Base-by-base conservation (phyloP, 192 early-diverging fungal genomes). In the Podila clonocystis region DNA sequence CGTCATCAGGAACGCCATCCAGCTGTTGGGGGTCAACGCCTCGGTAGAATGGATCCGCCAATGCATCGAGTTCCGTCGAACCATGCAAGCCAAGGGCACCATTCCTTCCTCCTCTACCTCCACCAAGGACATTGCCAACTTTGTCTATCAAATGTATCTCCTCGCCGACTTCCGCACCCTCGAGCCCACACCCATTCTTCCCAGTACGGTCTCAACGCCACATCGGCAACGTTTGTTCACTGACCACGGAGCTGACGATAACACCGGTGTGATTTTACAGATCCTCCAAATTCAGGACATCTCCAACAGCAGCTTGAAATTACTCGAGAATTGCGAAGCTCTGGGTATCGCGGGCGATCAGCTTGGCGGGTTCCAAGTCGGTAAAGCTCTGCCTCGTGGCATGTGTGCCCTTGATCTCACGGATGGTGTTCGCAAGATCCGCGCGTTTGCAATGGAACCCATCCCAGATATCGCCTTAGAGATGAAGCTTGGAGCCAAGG, bases 401-500 rank as follows among this genome's bases (percentile, higher is more conserved):
- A 68, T 65, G 29, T 63, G 66, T 22, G 13, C 33, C 11, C n/a
- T 80, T 62, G 71, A 71, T 50, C 26, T 80, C 20, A 80, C 77
- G 2, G 77, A 80, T 28, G 77, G 77, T 9, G 62, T 73, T 5
- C 41, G 77, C 8, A 65, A 69, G 58, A 64, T 72, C 45, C 61
- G 34, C 20, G 77, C 70, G 4, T 28, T 80, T 4, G 5, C 72
- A 19, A 57, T 72, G 66, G 62, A 59, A 8, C 65, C 70, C 9
- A 73, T 80, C 22, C 28, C 38, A 6, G 77, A 70, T 20, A 68
- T 80, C 13, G 70, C 66, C 1, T 64, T 80, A 57, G 77, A 80
- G 52, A 80, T 80, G 77, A 68, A 73, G 57, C 64, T 80, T 6
- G 77, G 77, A 17, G 71, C 77, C 31, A 80, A 80, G 67, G 77